phyloP scores from a whole-genome alignment of 2,329 filamentous ascomycete genomes.

The Fusarium denticulatum region DNA sequence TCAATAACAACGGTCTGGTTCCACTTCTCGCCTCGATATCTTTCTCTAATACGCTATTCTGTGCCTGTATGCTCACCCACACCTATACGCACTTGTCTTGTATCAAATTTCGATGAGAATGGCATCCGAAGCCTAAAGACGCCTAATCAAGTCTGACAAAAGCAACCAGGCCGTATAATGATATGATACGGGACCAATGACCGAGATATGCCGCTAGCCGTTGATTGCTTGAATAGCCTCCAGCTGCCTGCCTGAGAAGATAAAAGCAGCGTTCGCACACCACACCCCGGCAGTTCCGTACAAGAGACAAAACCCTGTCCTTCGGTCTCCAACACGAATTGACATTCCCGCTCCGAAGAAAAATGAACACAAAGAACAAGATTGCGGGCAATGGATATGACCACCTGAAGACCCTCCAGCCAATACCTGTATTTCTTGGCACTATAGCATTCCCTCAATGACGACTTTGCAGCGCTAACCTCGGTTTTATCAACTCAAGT shows the following conservation, averaged over 20 bases:
- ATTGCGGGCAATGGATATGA: slow-evolving; percentile 8
- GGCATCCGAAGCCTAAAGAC: not conserved
- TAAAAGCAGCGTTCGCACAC: not conserved
- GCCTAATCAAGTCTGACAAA: not conserved
- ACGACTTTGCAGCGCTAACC: slow-evolving; percentile 20
- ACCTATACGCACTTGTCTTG: not conserved
- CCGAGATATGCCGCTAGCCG: not conserved
- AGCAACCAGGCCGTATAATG: not conserved
- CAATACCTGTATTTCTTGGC: slow-evolving; percentile 29
- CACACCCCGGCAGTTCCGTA: slow-evolving; percentile 10
- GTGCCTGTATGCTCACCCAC: not conserved
- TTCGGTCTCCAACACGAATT: not conserved
- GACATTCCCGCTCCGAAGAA: slow-evolving; percentile 5
- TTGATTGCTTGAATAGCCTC: not conserved
- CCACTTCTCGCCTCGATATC: slow-evolving; percentile 24
- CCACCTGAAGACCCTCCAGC: not conserved
- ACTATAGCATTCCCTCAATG: slow-evolving; percentile 17
- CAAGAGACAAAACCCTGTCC: not conserved
- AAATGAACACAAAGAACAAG: slow-evolving; percentile 9
- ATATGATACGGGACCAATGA: not conserved
- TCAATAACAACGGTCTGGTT: not conserved
- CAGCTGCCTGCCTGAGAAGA: not conserved
- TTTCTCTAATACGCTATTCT: not conserved
- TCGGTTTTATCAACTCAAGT: slow-evolving; percentile 15
- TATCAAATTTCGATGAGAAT: not conserved